Evolutionary conservation across 2,329 filamentous ascomycete genomes (phyloP), one percentile per base, ranked within the genome.

Genomic region (Aspergillus bombycis): DNA sequence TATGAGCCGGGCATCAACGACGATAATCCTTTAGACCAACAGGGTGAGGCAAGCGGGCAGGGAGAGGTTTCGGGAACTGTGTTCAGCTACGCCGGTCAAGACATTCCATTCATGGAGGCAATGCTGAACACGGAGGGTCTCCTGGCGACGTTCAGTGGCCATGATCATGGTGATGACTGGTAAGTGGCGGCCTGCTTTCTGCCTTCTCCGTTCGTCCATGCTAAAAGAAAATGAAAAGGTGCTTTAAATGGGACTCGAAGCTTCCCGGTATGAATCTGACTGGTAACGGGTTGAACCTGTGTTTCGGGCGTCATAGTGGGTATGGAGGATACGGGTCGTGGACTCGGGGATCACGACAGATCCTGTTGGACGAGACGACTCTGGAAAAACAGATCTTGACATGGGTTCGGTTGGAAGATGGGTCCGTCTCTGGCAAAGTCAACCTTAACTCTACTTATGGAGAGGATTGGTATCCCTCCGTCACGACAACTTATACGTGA

Each of bases 291-390:
- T 58, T 81, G 7, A 72, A 77, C 50, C 63, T 84, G 68, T 91
- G 89, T 70, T 87, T 86, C 67, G 87, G 88, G 6, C 86, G 90
- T 67, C 89, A 89, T 67, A 84, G 87, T 0, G 89, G 90, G 0
- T 91, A 91, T 61, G 90, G 89, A 0, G 89, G 90, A 0, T 92
- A 92, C 68, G 87, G 88, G 0, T 80, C 81, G 53, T 90, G 86
- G 85, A 83, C 84, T 11, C 84, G 89, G 0, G 89, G 89, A 1
- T 82, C 83, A 5, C 80, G 88, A 1, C 85, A 89, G 67, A 76
- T 90, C 14, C 68, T 81, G 2, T 67, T 89, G 1, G 76, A 81
- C 2, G 78, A 84, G 46, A 71, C 77, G 1, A 74, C 74, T 26
- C 70, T 86, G 19, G 69, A 70, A 7, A n/a, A 19, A 21, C 28